phyloP scores from a whole-genome alignment of 345 rosid genomes.

The Eucalyptus camaldulensis region DNA sequence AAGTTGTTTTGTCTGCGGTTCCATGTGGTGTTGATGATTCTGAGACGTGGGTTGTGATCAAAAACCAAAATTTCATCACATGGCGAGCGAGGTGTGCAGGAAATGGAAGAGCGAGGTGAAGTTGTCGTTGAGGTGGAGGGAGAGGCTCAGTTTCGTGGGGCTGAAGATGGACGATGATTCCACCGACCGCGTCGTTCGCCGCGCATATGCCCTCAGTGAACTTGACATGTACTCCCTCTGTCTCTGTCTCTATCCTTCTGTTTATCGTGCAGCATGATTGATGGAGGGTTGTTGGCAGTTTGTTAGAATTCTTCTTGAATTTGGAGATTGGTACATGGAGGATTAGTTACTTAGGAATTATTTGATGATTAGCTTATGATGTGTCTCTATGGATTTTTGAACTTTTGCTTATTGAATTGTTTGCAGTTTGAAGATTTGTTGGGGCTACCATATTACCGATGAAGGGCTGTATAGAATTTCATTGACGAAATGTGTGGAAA shows the following conservation, averaged over 20 bases:
- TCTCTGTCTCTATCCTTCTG: neutral
- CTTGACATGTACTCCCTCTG: conserved; percentile 55
- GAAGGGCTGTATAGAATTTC: conserved; percentile 59
- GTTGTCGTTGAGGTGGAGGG: conserved; percentile 54
- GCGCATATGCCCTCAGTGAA: conserved; percentile 69
- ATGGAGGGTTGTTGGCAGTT: neutral
- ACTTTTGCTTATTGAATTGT: neutral
- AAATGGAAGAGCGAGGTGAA: conserved; percentile 86
- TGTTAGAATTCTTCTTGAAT: neutral
- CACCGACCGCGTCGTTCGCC: conserved; percentile 52
- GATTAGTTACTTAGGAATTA: neutral
- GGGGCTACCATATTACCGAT: conserved; percentile 92
- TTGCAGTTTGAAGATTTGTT: conserved; percentile 72
- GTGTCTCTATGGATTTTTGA: neutral
- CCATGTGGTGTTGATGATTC: neutral
- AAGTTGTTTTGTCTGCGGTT: neutral
- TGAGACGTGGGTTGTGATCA: neutral
- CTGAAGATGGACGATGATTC: conserved; percentile 82
- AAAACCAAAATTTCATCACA: neutral
- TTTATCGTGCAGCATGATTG: neutral
- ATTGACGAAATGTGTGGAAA: conserved; percentile 53
- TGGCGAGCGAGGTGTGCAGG: conserved; percentile 77
- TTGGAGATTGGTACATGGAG: neutral
- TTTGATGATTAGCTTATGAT: neutral
- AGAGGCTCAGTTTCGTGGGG: conserved; percentile 59